Evolutionary conservation across 208 protist species (phyloP), one percentile per base, ranked within the genome.

Genomic region (Trypanosoma rangeli): DNA sequence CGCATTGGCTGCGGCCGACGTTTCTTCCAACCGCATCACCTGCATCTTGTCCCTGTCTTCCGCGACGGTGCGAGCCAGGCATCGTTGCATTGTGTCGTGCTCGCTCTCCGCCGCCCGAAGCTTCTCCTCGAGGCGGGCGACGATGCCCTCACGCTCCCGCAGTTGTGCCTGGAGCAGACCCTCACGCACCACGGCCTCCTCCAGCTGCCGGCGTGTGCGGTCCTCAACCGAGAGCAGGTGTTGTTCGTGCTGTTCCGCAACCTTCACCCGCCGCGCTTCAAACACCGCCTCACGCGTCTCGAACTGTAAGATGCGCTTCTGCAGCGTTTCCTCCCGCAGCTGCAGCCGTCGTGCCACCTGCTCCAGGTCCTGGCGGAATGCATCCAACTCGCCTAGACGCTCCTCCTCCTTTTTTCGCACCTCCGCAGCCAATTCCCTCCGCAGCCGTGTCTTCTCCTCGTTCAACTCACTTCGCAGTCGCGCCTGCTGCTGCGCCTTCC

Each of bases 401-500:
- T 76, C 65, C 46, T 76, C 64, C 48, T 87, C 67, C 55, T 74
- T 71, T 33, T 53, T 62, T 35, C 62, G 63, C 12, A 80, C 53
- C 57, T 88, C 79, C 5, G 46, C 71, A 3, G 49, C 74, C 24
- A 94, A 66, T 5, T 70, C 67, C 59, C 76, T 76, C 72, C 92
- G 79, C 7, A 92, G 68, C 39, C 70, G 61, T 44, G 82, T 74
- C 70, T 85, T 88, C 20, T 86, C 87, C 65, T 91, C 77, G 0
- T 70, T 73, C 55, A 97, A 72, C 78, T 93, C 83, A 39, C 73
- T 73, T 20, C 83, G 73, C 54, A 93, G 89, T 8, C 71, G 84
- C 10, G 80, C 78, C 73, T 94, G 84, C 83, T 96, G 88, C 76
- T 96, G 85, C 35, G 87, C 87, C 73, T 95, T 95, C 91, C 93